Conservation (phyloP, 345 rosid genomes). For the Pseudoturritis turrita region DNA sequence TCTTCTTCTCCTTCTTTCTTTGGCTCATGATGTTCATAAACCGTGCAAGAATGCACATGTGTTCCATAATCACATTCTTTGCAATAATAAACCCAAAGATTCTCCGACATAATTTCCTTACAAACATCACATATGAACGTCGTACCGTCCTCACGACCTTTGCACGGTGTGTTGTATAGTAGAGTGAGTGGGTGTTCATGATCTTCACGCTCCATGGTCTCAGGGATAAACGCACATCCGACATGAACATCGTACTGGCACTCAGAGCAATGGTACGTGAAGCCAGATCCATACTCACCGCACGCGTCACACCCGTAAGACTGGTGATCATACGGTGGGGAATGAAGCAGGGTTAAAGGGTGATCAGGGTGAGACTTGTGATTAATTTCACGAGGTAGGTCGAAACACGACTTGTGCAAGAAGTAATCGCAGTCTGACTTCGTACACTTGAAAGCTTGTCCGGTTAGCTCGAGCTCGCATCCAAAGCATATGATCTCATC, state of each 20-base stretch:
- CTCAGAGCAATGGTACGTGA: constrained; percentile 15
- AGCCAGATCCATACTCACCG: constrained; percentile 14
- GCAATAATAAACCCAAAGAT: constrained; percentile 23
- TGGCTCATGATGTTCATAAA: neutral
- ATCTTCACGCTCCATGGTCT: constrained; percentile 7
- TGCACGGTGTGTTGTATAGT: neutral
- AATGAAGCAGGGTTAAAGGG: neutral
- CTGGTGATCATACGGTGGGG: constrained; percentile 6
- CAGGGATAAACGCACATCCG: constrained; percentile 19
- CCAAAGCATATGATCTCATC: constrained; percentile 23
- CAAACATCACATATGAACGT: constrained; percentile 15
- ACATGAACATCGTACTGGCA: constrained; percentile 29
- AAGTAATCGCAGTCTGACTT: constrained; percentile 24
- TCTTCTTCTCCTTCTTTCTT: neutral
- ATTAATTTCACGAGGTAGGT: neutral
- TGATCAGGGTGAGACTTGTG: constrained; percentile 22
- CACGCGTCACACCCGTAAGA: constrained; percentile 18
- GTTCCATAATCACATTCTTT: constrained; percentile 23
- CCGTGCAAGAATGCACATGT: constrained; percentile 18
- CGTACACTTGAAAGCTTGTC: constrained; percentile 19
- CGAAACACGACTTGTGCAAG: constrained; percentile 27
- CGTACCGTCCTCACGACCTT: neutral
- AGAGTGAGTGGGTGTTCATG: constrained; percentile 20
- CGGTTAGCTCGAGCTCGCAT: constrained; percentile 12
- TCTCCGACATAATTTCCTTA: neutral